A percentile compares a stretch with the other conserved stretches of the same genome.
phyloP scores from a whole-genome alignment of 2,329 filamentous ascomycete genomes.

The Rutstroemia sp. region DNA sequence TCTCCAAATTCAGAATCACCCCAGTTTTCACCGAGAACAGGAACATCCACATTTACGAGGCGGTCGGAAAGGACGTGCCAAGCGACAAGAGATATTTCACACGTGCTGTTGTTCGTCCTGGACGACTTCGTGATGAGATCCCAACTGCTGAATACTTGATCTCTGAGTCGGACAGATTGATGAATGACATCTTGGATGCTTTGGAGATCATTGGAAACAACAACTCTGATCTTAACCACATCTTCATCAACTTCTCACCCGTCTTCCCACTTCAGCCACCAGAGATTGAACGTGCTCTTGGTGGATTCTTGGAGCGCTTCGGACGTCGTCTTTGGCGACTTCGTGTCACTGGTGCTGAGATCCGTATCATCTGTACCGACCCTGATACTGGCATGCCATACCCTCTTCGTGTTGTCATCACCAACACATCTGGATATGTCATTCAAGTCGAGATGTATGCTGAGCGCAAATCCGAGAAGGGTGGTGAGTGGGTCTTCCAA shows the following conservation, averaged over 20 bases:
- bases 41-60: constrained; percentile 98
- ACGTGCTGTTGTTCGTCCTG: constrained; percentile 87
- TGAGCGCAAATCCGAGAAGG: constrained; percentile 96
- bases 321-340: constrained; percentile 92
- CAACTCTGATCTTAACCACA: constrained; percentile 98
- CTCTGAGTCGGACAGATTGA: constrained; percentile 89
- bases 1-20: constrained; percentile 96
- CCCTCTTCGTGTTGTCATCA: constrained; percentile 92
- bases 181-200: constrained; percentile 96
- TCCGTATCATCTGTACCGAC: constrained; percentile 96
- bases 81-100: constrained; percentile 99
- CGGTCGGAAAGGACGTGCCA: constrained; percentile 86
- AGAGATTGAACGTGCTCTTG: constrained; percentile 88
- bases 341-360: constrained; percentile 93
- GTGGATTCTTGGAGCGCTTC: constrained; percentile 93
- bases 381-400: constrained; percentile 75
- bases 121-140: constrained; percentile 91
- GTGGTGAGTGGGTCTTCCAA: constrained; percentile 91
- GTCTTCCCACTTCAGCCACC: constrained; percentile 86
- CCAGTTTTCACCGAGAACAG: constrained; percentile 98
- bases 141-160: constrained; percentile 98
- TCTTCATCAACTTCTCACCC: constrained; percentile 99
- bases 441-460: constrained; percentile 97
- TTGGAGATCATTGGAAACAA: constrained; percentile 99
- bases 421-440: constrained; percentile 96